Evolutionary conservation across 768 basidiomycete species (phyloP).

Genomic region (Boletus fagicola): DNA sequence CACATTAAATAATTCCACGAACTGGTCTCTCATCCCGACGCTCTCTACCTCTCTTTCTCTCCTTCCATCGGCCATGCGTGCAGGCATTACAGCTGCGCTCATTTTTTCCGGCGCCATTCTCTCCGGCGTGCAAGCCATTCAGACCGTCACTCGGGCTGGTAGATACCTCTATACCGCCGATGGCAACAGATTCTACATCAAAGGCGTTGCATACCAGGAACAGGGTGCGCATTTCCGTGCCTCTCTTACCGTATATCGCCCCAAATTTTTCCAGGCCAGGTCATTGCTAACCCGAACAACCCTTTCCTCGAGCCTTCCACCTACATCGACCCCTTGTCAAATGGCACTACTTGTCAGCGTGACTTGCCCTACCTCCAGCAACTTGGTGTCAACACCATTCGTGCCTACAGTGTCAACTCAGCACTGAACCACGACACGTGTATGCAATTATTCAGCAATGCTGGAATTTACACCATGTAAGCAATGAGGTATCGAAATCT

Average conservation of each 20-base stretch:
- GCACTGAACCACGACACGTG: constrained; percentile 82
- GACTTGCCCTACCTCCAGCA: constrained; percentile 77
- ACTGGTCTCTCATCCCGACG: not conserved
- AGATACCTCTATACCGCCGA: constrained; percentile 78
- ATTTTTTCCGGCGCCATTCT: constrained; percentile 41
- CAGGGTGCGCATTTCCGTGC: constrained; percentile 51
- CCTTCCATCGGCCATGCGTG: constrained; percentile 27
- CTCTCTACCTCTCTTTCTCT: constrained; percentile 10
- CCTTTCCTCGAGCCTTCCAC: constrained; percentile 69
- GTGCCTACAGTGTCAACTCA: constrained; percentile 85
- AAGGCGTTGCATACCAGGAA: constrained; percentile 81
- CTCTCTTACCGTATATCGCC: not conserved
- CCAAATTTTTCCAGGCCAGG: constrained; percentile 30
- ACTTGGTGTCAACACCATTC: constrained; percentile 77
- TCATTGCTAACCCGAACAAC: constrained; percentile 49
- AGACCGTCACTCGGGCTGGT: constrained; percentile 65
- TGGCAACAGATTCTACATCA: constrained; percentile 83
- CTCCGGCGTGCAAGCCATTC: constrained; percentile 62
- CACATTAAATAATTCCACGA: not conserved
- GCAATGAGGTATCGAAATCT: constrained; percentile 26
- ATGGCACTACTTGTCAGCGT: constrained; percentile 63
- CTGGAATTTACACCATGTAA: constrained; percentile 89
- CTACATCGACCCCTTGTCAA: constrained; percentile 77
- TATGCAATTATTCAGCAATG: constrained; percentile 72
- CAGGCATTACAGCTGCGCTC: constrained; percentile 27